Base-by-base conservation (phyloP, 2,329 filamentous ascomycete species). In the Cordyceps cateniannulata region DNA sequence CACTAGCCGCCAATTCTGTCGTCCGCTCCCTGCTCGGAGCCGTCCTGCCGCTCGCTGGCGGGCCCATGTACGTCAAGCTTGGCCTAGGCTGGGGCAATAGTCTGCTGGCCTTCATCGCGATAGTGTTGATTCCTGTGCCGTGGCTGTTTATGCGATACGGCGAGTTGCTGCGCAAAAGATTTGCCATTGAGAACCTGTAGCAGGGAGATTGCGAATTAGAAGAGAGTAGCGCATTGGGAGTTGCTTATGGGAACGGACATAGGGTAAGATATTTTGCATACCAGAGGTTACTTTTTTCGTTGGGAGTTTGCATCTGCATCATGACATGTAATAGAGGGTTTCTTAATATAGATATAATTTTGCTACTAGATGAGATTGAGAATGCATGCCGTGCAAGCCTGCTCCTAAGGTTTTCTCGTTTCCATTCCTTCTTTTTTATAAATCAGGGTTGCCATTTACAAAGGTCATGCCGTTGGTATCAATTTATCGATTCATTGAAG, bases 1-100 rank as follows among this genome's bases (percentile, higher is more conserved):
- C 79, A 0, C 79, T 89, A 1, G 87, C 88, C 0, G 86, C 86
- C 1, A 86, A 80, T 63, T 83, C 84, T 0, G 80, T 89, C 1
- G 71, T 88, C 14, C 74, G 86, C 16, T 78, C 73, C 9, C 69
- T 86, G 0, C 86, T 88, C 63, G 89, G 86, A 12, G 87, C 86
- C 6, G 73, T 84, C 0, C 79, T 88, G 1, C 86, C 86, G 0
- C 73, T 89, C 1, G 85, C 85, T 12, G 86, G 85, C 0, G 72
- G 79, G 0, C 74, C 76, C 14, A 73, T 76, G 71, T 76, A 74
- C 61, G 67, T 73, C 6, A 72, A 72, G 45, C 69, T 81, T 2
- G 77, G 67, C 68, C 83, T 69, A 68, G 85, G 71, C 64, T 88
- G 69, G 80, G 81, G 65, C 1, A 80, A 79, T 14, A 77, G 73